Evolutionary conservation across 768 basidiomycete species (phyloP).

Genomic region (Boletus edulis): DNA sequence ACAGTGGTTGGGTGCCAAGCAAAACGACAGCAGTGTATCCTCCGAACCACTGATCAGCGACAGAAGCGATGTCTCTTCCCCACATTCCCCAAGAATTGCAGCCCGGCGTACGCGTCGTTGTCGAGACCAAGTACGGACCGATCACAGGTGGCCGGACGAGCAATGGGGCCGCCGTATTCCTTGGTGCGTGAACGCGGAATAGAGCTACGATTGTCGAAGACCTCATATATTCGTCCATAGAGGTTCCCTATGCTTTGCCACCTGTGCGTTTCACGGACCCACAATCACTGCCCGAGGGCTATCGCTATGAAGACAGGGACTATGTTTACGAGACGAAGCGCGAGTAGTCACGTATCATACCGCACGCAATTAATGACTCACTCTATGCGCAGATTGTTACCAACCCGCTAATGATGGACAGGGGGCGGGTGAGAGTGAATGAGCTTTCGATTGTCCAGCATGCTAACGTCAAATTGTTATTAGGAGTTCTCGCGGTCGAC

Average conservation of each 20-base stretch:
- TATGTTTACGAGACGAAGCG: slow-evolving; percentile 52
- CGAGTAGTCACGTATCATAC: too few species aligned
- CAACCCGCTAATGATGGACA: slow-evolving; percentile 70
- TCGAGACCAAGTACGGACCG: slow-evolving; percentile 44
- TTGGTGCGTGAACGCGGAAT: slow-evolving; percentile 41
- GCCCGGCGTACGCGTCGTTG: slow-evolving; percentile 41
- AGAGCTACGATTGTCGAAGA: too few species aligned
- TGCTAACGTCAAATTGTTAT: not conserved
- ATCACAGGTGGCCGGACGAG: too few species aligned
- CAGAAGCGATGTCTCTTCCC: slow-evolving; percentile 7
- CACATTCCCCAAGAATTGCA: slow-evolving; percentile 61
- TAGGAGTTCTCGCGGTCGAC: slow-evolving; percentile 32
- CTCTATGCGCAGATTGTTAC: slow-evolving; percentile 42
- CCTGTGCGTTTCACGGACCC: slow-evolving; percentile 67
- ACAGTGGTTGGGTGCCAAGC: not conserved
- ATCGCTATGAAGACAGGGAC: slow-evolving; percentile 56
- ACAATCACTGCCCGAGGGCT: slow-evolving; percentile 33
- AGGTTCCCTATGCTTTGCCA: slow-evolving; percentile 69
- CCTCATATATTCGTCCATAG: slow-evolving; percentile 32
- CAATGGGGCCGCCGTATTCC: slow-evolving; percentile 62
- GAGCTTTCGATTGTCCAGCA: too few species aligned
- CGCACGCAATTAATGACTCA: not conserved
- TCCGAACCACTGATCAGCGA: too few species aligned
- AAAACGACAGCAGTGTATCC: too few species aligned
- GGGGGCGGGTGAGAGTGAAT: slow-evolving; percentile 27